These are phyloP conservation scores for Astragalus membranaceus DNA, from an alignment of 306 rosid genomes.

Conservation along the genomic window DNA sequence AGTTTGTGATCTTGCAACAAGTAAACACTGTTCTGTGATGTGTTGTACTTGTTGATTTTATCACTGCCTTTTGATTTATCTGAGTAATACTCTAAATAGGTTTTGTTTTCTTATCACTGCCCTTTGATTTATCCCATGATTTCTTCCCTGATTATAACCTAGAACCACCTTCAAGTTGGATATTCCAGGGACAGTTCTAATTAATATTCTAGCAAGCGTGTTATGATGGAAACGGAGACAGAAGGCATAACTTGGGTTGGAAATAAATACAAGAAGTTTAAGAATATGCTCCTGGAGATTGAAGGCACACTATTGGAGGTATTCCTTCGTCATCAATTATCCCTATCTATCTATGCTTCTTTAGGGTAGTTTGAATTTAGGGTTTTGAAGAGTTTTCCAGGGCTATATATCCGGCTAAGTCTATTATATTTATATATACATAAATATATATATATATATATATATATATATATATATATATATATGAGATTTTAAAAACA, in stretches of 20 bases:
- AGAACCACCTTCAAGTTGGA: conserved; percentile 14
- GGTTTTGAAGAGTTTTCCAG: too few species aligned
- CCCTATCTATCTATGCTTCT: neutral
- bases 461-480: too few species aligned
- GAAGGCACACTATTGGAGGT: conserved; percentile 58
- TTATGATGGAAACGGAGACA: conserved; percentile 42
- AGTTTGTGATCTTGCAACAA: too few species aligned
- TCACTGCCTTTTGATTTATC: neutral
- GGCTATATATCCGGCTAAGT: too few species aligned
- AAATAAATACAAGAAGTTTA: conserved; percentile 60
- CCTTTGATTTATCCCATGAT: neutral
- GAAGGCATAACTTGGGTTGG: conserved; percentile 78
- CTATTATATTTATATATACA: too few species aligned
- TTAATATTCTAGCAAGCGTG: conserved; percentile 7
- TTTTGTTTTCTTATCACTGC: conserved; percentile 8
- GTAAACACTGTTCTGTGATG: neutral
- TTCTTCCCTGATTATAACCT: neutral
- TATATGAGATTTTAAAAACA: too few species aligned
- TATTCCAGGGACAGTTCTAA: neutral
- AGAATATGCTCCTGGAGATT: conserved; percentile 74
- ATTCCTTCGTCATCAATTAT: neutral
- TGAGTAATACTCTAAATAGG: neutral
- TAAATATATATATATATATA: too few species aligned
- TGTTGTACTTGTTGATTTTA: conserved; percentile 6
- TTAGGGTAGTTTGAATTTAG: neutral